Evolutionary conservation across 139 green algal genomes (phyloP).

Genomic region (Coelastrella sp.): DNA sequence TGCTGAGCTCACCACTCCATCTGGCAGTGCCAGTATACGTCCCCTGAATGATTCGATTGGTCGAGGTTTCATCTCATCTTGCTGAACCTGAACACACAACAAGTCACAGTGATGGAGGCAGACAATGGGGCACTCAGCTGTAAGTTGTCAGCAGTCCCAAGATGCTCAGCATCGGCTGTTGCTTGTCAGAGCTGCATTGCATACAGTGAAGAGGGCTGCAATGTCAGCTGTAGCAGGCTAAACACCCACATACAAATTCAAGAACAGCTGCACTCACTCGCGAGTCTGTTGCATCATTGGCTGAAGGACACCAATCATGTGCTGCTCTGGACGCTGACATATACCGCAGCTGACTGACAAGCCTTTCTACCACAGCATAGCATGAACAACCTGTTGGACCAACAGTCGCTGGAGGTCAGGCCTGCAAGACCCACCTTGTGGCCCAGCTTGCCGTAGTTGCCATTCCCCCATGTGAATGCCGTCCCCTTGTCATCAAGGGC

Average conservation of each 20-base stretch:
- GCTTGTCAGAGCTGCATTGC: background rate
- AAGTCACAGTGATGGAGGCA: no score
- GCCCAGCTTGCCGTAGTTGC: conserved; percentile 91
- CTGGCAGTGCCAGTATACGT: conserved; percentile 61
- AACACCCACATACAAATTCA: background rate
- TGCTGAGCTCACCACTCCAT: conserved; percentile 56
- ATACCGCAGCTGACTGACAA: no score
- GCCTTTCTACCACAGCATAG: no score
- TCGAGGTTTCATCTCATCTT: conserved; percentile 86
- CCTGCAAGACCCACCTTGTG: conserved; percentile 81
- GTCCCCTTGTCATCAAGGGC: conserved; percentile 68
- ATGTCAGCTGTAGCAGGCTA: no score
- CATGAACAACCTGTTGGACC: no score
- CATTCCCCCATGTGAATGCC: conserved; percentile 88
- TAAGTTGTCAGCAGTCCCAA: conserved; percentile 49
- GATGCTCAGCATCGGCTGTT: conserved; percentile 41
- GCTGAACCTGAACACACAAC: conserved; percentile 56
- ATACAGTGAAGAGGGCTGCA: no score
- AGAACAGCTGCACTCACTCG: background rate
- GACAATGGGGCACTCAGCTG: no score
- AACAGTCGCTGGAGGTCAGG: no score
- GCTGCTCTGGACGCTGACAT: background rate
- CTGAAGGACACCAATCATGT: background rate
- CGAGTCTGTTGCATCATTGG: background rate
- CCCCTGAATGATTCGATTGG: conserved; percentile 80